These are phyloP conservation scores for Hanseniaspora meyeri DNA, from an alignment of 805 yeast genomes.

Conservation along the genomic window DNA sequence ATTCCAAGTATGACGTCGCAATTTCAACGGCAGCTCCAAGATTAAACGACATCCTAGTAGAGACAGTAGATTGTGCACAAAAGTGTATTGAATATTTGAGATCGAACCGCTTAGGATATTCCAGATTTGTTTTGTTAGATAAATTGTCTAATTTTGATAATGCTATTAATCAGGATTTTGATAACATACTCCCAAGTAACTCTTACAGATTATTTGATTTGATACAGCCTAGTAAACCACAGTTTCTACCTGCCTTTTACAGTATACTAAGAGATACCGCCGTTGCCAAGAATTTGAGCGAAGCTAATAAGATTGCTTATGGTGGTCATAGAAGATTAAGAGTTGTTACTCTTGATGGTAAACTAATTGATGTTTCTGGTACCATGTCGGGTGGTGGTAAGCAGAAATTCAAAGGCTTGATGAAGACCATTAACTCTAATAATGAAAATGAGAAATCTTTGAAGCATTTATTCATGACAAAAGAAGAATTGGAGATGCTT, in stretches of 20 bases:
- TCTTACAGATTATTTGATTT: conserved; percentile 79
- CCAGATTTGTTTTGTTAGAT: conserved; percentile 69
- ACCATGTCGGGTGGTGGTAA: conserved; percentile 95
- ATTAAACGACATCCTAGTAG: conserved; percentile 87
- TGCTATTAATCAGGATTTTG: conserved; percentile 39
- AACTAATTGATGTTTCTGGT: conserved; percentile 83
- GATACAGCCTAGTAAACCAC: conserved; percentile 51
- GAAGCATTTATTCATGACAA: conserved; percentile 31
- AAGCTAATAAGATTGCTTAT: conserved; percentile 81
- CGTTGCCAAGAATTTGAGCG: conserved; percentile 64
- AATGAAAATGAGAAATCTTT: conserved; percentile 25
- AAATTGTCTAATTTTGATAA: conserved; percentile 56
- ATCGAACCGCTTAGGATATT: conserved; percentile 74
- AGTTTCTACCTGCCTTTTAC: conserved; percentile 77
- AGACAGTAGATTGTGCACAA: conserved; percentile 57
- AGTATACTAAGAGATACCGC: conserved; percentile 77
- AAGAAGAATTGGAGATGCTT: conserved; percentile 44
- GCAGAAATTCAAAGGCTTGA: conserved; percentile 56
- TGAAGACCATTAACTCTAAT: conserved; percentile 31
- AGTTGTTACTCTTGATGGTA: conserved; percentile 88
- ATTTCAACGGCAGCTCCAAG: conserved; percentile 90
- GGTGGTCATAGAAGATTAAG: conserved; percentile 61
- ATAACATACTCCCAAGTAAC: conserved; percentile 38
- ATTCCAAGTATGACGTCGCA: conserved; percentile 80
- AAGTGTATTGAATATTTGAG: conserved; percentile 73